Conservation (phyloP, 148 eudicot genomes). For the Silene uniflora region DNA sequence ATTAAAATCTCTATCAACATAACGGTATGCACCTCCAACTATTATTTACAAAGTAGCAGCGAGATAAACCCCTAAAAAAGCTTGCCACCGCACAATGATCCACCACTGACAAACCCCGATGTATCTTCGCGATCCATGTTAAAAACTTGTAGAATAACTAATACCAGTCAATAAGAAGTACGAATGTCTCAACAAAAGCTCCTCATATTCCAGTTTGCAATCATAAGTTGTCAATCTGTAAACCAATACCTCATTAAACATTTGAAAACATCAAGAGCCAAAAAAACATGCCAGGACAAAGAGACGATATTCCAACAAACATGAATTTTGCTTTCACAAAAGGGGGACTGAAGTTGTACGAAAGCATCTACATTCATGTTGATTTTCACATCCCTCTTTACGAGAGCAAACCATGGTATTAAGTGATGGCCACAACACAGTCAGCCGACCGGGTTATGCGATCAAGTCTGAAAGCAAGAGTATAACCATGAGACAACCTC, state of each 20-base stretch:
- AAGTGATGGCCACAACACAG: no score
- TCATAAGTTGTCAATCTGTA: conserved; percentile 26
- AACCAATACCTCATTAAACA: background rate
- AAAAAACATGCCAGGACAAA: background rate
- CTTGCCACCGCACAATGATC: conserved; percentile 14
- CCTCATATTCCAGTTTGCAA: conserved; percentile 1
- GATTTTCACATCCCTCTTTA: no score
- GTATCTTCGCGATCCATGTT: conserved; percentile 74
- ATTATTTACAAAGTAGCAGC: conserved; percentile 24
- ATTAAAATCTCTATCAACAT: conserved; percentile 12
- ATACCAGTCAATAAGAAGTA: conserved; percentile 17
- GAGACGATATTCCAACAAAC: background rate
- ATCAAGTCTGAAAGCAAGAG: no score
- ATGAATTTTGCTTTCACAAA: background rate
- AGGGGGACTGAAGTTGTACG: no score
- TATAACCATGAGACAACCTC: no score
- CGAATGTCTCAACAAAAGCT: conserved; percentile 1
- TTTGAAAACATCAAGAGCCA: background rate
- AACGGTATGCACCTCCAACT: conserved; percentile 16
- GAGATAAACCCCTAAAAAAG: background rate
- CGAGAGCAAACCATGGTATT: no score
- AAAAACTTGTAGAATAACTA: background rate
- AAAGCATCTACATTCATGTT: background rate
- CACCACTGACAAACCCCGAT: conserved; percentile 77
- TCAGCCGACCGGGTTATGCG: no score